Base-by-base conservation (phyloP, 2,329 filamentous ascomycete genomes). In the Tothia fuscella region DNA sequence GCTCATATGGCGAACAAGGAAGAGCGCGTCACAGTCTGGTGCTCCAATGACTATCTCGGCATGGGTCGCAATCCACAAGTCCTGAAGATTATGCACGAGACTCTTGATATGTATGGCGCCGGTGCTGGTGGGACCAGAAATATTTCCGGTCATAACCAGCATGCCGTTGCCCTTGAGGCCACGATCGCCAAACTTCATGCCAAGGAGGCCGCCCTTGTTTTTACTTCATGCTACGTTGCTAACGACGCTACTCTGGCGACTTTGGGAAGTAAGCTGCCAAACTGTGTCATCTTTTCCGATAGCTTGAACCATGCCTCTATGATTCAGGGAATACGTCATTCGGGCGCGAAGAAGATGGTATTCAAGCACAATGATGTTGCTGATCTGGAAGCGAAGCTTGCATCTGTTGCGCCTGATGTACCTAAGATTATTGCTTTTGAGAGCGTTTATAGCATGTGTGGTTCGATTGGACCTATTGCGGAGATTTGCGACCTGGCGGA, bases 371-470 rank as follows among this genome's bases (percentile, higher is more conserved):
- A 98, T 56, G 88, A 98, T 55, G 64, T 96, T n/a, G 78, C 72
- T 31, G 91, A 98, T 54, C 70, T 98, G 13, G 91, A 98, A 67
- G 77, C 77, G 38, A 96, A 98, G 65, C 71, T 98, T 50, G 87
- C 88, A 3, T 82, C 87, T 10, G 72, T 98, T 31, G 87, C 89
- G 1, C 66, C 82, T 1, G 74, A 91, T 46, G 76, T 84, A 26
- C 91, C 91, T 44, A 98, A 98, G 70, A 94, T 98, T 50, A 98
- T 98, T 50, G 91, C 91, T 2, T 98, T 96, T 50, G 91, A 98
- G 66, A 94, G 87, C 22, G 91, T 98, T 3, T 98, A 98, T 67
- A 94, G 87, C 68, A 98, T 98, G 91, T 98, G 91, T 58, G 91
- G 91, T 48, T 94, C 87, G 13, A 85, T 98, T 58, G 91, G 87